These are phyloP conservation scores for Sisymbrium altissimum DNA, from an alignment of 345 rosid genomes.

Conservation along the genomic window DNA sequence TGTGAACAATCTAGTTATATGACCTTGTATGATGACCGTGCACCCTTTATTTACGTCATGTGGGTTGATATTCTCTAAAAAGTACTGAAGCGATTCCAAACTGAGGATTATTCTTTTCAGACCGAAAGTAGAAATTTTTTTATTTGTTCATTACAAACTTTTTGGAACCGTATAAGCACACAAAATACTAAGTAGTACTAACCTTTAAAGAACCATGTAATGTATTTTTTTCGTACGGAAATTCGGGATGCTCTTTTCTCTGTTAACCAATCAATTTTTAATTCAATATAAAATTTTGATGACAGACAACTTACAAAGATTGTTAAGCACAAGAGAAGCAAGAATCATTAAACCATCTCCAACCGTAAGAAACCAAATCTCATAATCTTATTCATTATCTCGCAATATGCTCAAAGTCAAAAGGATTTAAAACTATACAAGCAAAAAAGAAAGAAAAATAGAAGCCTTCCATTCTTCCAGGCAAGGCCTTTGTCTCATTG, in stretches of 20 bases:
- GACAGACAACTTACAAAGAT: neutral
- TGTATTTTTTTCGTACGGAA: neutral
- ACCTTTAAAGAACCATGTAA: neutral
- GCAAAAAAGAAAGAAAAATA: neutral
- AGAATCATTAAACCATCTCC: neutral
- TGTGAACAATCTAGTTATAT: neutral
- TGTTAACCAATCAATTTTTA: neutral
- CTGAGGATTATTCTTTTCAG: neutral
- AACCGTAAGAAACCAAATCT: slow-evolving; percentile 2
- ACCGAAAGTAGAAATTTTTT: neutral
- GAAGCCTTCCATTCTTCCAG: slow-evolving; percentile 23
- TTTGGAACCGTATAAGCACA: neutral
- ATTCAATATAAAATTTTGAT: neutral
- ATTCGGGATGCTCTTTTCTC: neutral
- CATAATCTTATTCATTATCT: neutral
- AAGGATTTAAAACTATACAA: neutral
- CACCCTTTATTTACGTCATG: neutral
- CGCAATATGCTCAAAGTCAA: neutral
- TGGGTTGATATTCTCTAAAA: neutral
- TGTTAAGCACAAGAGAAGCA: neutral
- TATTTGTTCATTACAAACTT: neutral
- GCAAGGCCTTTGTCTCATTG: slow-evolving; percentile 20
- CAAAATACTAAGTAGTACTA: neutral
- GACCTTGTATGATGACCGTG: neutral
- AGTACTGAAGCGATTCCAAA: neutral